Evolutionary conservation across 176 grass and related monocot genomes (phyloP).

Genomic region (Otatea glauca): DNA sequence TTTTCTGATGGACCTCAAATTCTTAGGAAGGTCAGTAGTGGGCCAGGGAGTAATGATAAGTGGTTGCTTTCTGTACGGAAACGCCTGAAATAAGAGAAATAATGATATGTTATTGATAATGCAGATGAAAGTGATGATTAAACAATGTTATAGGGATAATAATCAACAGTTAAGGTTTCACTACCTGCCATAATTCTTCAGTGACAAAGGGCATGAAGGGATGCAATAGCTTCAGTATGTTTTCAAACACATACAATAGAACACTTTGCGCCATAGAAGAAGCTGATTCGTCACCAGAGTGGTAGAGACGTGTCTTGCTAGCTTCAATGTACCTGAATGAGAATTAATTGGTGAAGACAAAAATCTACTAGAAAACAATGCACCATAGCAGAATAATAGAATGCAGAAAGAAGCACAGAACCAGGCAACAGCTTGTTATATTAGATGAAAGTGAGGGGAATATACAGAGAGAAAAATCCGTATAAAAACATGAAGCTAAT

Average conservation of each 20-base stretch:
- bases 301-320: slow-evolving; percentile 93
- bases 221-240: slow-evolving; percentile 89
- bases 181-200: slow-evolving; percentile 99
- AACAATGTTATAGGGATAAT: slow-evolving; percentile 5
- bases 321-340: slow-evolving; percentile 91
- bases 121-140: slow-evolving; percentile 3
- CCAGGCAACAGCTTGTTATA: slow-evolving; percentile 24
- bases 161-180: slow-evolving; percentile 25
- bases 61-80: slow-evolving; percentile 79
- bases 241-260: slow-evolving; percentile 97
- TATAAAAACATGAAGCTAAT: not conserved
- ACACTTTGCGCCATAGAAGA: slow-evolving; percentile 65
- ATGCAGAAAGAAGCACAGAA: slow-evolving; percentile 15
- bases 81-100: slow-evolving; percentile 64
- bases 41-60: slow-evolving; percentile 90
- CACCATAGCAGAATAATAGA: not conserved
- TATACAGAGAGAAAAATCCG: not conserved
- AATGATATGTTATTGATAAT: slow-evolving; percentile 30
- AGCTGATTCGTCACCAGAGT: slow-evolving; percentile 66
- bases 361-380: slow-evolving; percentile 24
- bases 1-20: slow-evolving; percentile 79
- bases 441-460: not conserved
- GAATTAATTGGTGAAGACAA: slow-evolving; percentile 14
- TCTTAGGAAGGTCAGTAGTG: slow-evolving; percentile 70
- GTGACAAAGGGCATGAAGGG: slow-evolving; percentile 99